A percentile compares a stretch with the other conserved stretches of the same genome.
These are phyloP conservation scores for Suillus tomentosus DNA, from an alignment of 768 basidiomycete genomes.

Conservation along the genomic window DNA sequence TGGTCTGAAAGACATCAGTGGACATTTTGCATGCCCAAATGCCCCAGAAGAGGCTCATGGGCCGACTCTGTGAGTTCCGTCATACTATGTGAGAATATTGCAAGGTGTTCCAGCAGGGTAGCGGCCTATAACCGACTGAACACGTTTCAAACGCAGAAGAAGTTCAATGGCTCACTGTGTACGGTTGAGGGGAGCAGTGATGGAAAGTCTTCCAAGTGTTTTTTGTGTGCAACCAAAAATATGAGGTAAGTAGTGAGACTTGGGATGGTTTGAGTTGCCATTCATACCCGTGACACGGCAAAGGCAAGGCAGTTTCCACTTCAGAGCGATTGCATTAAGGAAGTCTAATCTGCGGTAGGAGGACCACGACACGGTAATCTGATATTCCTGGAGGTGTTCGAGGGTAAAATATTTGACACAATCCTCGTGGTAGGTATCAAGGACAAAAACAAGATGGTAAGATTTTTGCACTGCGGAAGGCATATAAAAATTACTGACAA, in stretches of 20 bases:
- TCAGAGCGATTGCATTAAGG: background rate
- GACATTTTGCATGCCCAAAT: background rate
- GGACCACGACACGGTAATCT: background rate
- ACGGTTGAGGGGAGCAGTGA: background rate
- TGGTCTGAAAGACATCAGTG: background rate
- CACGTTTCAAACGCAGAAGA: background rate
- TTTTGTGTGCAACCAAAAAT: constrained; percentile 2
- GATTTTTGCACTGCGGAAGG: constrained; percentile 5
- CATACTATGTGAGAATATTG: background rate
- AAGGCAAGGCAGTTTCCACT: constrained; percentile 1
- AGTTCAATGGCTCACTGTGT: background rate
- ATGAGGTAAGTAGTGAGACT: background rate
- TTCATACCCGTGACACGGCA: constrained; percentile 1
- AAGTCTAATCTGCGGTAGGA: background rate
- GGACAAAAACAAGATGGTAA: constrained; percentile 4
- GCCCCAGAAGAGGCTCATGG: background rate
- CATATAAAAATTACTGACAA: background rate
- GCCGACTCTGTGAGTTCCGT: background rate
- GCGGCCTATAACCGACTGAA: constrained; percentile 7
- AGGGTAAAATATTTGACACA: background rate
- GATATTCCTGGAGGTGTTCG: constrained; percentile 5
- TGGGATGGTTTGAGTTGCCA: too few relatives aligned
- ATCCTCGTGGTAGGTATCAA: background rate
- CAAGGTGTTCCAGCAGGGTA: constrained; percentile 12
- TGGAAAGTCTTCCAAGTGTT: constrained; percentile 2